These are phyloP conservation scores for Metschnikowia sp. DNA, from an alignment of 805 yeast genomes.

Conservation along the genomic window DNA sequence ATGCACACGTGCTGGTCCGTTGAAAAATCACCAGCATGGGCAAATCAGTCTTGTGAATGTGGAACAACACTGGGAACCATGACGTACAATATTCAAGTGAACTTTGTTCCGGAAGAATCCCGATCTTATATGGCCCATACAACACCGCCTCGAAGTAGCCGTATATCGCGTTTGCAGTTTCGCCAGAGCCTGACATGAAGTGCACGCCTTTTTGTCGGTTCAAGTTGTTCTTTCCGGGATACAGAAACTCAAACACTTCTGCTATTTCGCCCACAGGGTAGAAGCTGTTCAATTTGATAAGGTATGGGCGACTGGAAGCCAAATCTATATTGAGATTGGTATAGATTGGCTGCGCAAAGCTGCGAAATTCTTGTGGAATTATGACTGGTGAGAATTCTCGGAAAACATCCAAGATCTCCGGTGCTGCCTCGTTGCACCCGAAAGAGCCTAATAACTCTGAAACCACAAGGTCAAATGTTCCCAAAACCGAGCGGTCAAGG, in stretches of 20 bases:
- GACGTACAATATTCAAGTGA: constrained; percentile 26
- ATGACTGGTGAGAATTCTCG: constrained; percentile 34
- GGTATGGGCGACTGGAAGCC: constrained; percentile 19
- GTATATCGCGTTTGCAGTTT: constrained; percentile 54
- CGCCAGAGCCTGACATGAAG: constrained; percentile 40
- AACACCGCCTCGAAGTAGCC: constrained; percentile 74
- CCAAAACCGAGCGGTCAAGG: constrained; percentile 16
- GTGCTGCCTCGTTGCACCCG: constrained; percentile 88
- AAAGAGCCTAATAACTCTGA: constrained; percentile 87
- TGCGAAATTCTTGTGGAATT: constrained; percentile 49
- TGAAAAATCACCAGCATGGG: constrained; percentile 8
- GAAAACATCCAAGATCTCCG: constrained; percentile 59
- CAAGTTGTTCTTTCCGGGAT: constrained; percentile 40
- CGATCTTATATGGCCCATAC: constrained; percentile 55
- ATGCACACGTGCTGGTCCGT: constrained; percentile 7
- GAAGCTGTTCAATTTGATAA: constrained; percentile 19
- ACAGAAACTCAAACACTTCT: constrained; percentile 60
- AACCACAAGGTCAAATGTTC: constrained; percentile 53
- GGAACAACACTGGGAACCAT: constrained; percentile 40
- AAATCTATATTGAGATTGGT: constrained; percentile 35
- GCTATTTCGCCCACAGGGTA: constrained; percentile 34
- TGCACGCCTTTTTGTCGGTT: not conserved
- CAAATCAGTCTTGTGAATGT: constrained; percentile 16
- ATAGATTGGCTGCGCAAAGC: constrained; percentile 67
- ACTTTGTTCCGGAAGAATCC: constrained; percentile 31